These are phyloP conservation scores for Dysphania ambrosioides DNA, from an alignment of 148 eudicot species.

Conservation along the genomic window DNA sequence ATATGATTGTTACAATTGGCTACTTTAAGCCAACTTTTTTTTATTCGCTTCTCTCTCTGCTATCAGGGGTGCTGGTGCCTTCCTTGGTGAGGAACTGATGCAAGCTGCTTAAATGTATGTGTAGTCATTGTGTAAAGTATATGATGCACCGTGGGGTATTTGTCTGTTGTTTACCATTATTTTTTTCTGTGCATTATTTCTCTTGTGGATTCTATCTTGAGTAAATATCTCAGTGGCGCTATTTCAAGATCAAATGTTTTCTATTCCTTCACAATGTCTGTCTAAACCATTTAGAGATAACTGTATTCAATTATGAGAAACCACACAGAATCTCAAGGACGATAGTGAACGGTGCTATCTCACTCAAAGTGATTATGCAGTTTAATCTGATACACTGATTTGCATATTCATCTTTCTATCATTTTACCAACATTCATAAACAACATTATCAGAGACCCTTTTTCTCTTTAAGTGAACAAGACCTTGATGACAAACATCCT, in stretches of 20 bases:
- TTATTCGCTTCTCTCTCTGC: conserved; percentile 5
- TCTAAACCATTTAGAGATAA: background rate
- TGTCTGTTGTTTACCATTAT: conserved; percentile 24
- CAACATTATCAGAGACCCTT: background rate
- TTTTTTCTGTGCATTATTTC: conserved; percentile 14
- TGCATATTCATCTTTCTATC: background rate
- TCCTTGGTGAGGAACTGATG: conserved; percentile 55
- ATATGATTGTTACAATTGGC: background rate
- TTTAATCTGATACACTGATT: background rate
- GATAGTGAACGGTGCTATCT: background rate
- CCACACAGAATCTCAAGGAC: background rate
- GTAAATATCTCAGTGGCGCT: conserved; percentile 4
- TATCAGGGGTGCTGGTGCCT: conserved; percentile 55
- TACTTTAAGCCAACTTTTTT: conserved; percentile 10
- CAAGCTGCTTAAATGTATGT: background rate
- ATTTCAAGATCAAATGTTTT: conserved; percentile 1
- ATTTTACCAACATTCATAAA: background rate
- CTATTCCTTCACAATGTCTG: conserved; percentile 6
- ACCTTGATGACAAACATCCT: too few relatives aligned
- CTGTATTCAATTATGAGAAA: background rate
- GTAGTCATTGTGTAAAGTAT: conserved; percentile 4
- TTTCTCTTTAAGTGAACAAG: background rate
- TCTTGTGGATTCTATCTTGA: conserved; percentile 4
- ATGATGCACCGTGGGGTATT: conserved; percentile 8
- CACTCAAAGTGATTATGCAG: background rate